Conservation (phyloP, 2,329 filamentous ascomycete species). For the Verticillium nubilum region DNA sequence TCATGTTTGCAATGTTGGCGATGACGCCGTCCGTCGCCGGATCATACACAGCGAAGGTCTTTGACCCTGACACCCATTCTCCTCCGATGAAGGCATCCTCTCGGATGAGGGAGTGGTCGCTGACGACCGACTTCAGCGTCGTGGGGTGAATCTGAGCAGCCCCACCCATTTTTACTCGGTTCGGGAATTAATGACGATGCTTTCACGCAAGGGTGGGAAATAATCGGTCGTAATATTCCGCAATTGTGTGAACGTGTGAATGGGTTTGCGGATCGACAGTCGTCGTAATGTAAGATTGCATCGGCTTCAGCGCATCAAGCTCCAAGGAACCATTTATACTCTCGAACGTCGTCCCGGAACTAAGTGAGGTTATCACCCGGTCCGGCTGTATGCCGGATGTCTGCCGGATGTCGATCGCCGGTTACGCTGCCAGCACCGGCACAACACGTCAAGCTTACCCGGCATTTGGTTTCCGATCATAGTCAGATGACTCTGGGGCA, state of each 20-base stretch:
- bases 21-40: slow-evolving; percentile 1
- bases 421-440: not conserved
- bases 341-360: not conserved
- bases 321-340: not conserved
- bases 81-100: slow-evolving; percentile 5
- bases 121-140: not conserved
- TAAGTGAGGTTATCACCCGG: not conserved
- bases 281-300: too few species aligned
- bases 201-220: too few species aligned
- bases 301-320: too few species aligned
- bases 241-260: too few species aligned
- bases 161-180: not conserved
- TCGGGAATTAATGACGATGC: not conserved
- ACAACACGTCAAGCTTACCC: not conserved
- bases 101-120: not conserved
- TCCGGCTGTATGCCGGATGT: not conserved
- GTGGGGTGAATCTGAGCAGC: not conserved
- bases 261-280: too few species aligned
- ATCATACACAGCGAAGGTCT: slow-evolving; percentile 3
- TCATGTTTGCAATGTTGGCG: slow-evolving; percentile 1
- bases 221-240: too few species aligned
- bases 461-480: not conserved
- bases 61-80: not conserved
- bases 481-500: not conserved
- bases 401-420: not conserved